Conservation (phyloP, 345 rosid genomes). For the Eutrema yunnanense region DNA sequence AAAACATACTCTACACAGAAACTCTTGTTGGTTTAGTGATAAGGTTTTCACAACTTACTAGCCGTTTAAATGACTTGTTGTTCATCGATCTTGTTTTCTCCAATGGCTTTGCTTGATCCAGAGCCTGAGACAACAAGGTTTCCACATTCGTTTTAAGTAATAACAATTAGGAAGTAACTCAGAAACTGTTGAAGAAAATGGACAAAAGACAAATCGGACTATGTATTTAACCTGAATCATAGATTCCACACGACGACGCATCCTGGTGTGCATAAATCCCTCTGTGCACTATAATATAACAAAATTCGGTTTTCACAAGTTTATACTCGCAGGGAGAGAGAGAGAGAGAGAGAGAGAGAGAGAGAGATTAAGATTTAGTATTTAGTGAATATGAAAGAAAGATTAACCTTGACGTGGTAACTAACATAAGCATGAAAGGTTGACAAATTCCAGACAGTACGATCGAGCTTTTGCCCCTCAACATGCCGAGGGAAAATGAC, state of each 20-base stretch:
- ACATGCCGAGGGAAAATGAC: constrained; percentile 87
- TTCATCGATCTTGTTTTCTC: constrained; percentile 41
- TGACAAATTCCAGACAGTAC: constrained; percentile 82
- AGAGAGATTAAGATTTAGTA: background rate
- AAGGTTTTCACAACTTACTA: constrained; percentile 36
- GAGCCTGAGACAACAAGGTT: constrained; percentile 32
- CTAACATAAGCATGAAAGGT: constrained; percentile 95
- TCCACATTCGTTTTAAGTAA: background rate
- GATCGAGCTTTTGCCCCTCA: constrained; percentile 81
- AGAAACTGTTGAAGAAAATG: background rate
- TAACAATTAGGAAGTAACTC: no score
- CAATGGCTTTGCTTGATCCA: constrained; percentile 60
- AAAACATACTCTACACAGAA: no score
- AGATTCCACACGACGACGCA: constrained; percentile 91
- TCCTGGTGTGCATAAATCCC: constrained; percentile 95
- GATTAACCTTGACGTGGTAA: constrained; percentile 85
- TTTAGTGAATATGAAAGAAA: constrained; percentile 5
- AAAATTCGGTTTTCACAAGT: background rate
- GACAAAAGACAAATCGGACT: background rate
- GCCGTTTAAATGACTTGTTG: constrained; percentile 57
- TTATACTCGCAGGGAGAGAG: background rate
- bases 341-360: background rate
- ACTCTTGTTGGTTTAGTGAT: no score
- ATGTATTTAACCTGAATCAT: constrained; percentile 60
- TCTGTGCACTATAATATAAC: constrained; percentile 58